Percentiles rank a stretch among this genome's conserved stretches.
Conservation (phyloP, 306 rosid genomes). For the Pterocarpus macrocarpus region DNA sequence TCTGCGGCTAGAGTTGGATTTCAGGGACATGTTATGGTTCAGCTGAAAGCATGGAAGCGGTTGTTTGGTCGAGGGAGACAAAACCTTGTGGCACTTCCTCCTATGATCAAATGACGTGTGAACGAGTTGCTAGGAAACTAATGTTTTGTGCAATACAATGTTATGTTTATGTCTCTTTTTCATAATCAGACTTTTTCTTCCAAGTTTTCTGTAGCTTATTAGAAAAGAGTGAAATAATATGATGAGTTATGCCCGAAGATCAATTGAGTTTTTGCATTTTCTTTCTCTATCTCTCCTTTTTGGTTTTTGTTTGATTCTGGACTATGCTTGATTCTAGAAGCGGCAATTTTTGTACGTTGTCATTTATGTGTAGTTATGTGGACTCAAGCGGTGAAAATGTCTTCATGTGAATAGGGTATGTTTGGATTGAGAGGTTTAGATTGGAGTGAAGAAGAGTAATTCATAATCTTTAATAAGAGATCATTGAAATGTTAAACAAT, state of each 20-base stretch:
- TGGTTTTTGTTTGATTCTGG: conserved; percentile 24
- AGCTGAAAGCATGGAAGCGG: conserved; percentile 62
- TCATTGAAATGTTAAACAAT: neutral
- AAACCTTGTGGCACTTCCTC: conserved; percentile 54
- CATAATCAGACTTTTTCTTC: conserved; percentile 13
- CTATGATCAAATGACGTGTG: conserved; percentile 47
- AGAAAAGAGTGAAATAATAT: conserved; percentile 38
- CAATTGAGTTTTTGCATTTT: conserved; percentile 19
- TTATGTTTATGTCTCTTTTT: conserved; percentile 1
- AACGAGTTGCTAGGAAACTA: conserved; percentile 40
- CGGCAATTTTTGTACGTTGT: conserved; percentile 4
- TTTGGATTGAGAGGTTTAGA: neutral
- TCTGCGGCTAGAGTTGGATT: conserved; percentile 60
- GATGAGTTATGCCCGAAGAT: conserved; percentile 19
- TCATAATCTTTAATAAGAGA: neutral
- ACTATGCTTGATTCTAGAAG: conserved; percentile 5
- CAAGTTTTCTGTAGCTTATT: conserved; percentile 14
- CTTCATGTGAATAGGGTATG: neutral
- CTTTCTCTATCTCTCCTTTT: neutral
- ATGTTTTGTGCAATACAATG: conserved; percentile 30
- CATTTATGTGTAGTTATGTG: neutral
- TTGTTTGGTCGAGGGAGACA: conserved; percentile 57
- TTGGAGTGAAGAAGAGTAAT: neutral
- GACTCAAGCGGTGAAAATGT: neutral
- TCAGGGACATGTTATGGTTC: conserved; percentile 50